These are phyloP conservation scores for Naumovozyma dairenensis DNA, from an alignment of 805 yeast genomes.

Conservation along the genomic window DNA sequence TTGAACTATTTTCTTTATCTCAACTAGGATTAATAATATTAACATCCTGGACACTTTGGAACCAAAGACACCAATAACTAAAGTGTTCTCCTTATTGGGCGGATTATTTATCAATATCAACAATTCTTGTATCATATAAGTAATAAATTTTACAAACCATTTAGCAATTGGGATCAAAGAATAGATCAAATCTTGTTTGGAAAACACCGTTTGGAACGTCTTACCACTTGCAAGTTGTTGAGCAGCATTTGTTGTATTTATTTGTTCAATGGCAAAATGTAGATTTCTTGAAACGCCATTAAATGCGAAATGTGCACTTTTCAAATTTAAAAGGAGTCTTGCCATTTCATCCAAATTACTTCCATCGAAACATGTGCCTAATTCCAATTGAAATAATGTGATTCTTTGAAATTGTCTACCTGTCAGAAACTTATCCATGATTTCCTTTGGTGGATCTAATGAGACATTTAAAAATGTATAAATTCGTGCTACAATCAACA, in stretches of 20 bases:
- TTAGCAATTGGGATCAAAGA: conserved; percentile 66
- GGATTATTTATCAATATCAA: conserved; percentile 34
- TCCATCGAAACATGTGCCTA: conserved; percentile 23
- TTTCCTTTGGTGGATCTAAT: conserved; percentile 29
- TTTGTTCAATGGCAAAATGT: conserved; percentile 30
- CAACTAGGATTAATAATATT: conserved; percentile 54
- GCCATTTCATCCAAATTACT: conserved; percentile 26
- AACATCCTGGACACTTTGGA: conserved; percentile 64
- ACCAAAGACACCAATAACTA: conserved; percentile 49
- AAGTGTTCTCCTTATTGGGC: conserved; percentile 25
- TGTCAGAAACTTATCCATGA: conserved; percentile 28
- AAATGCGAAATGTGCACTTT: conserved; percentile 28
- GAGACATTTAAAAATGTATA: conserved; percentile 28
- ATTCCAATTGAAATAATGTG: conserved; percentile 27
- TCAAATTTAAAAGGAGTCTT: conserved; percentile 22
- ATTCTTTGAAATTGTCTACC: conserved; percentile 30
- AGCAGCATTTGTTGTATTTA: conserved; percentile 12
- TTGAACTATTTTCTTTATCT: conserved; percentile 50
- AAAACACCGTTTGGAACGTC: conserved; percentile 39
- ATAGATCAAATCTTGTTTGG: conserved; percentile 54
- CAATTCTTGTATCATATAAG: conserved; percentile 64
- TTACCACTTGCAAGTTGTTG: conserved; percentile 42
- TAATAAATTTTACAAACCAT: conserved; percentile 78
- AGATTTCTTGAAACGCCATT: conserved; percentile 29
- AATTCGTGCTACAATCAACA: conserved; percentile 18